Evolutionary conservation across 2,329 filamentous ascomycete species (phyloP).

Genomic region (Epichloe sp.): DNA sequence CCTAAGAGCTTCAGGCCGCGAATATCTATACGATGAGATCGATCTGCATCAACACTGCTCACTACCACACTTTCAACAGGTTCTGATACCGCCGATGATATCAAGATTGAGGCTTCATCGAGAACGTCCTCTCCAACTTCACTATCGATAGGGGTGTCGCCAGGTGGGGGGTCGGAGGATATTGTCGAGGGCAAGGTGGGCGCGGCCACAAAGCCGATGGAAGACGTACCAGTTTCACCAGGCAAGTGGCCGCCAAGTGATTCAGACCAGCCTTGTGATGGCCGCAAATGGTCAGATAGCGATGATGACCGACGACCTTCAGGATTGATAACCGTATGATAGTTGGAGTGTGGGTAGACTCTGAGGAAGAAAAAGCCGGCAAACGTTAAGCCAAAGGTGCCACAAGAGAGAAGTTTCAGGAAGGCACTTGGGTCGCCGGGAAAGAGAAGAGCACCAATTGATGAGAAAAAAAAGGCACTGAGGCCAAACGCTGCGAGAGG

Average conservation of each 20-base stretch:
- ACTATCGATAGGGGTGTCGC: not conserved
- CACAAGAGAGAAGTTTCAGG: slow-evolving; percentile 64
- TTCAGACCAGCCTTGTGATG: not conserved
- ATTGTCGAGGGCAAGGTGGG: not conserved
- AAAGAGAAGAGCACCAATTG: slow-evolving; percentile 62
- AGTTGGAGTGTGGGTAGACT: slow-evolving; percentile 45
- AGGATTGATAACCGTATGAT: slow-evolving; percentile 39
- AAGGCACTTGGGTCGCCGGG: slow-evolving; percentile 74
- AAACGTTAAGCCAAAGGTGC: slow-evolving; percentile 65
- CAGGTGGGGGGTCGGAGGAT: not conserved
- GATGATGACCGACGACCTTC: slow-evolving; percentile 8
- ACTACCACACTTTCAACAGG: slow-evolving; percentile 37
- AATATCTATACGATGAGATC: slow-evolving; percentile 78
- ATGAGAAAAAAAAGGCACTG: slow-evolving; percentile 96
- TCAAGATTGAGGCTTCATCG: slow-evolving; percentile 70
- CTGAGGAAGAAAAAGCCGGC: slow-evolving; percentile 74
- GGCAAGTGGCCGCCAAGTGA: slow-evolving; percentile 18
- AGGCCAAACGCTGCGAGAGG: slow-evolving; percentile 86
- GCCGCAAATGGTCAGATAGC: not conserved
- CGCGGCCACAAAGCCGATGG: slow-evolving; percentile 3
- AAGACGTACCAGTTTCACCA: slow-evolving; percentile 55
- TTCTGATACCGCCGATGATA: slow-evolving; percentile 50
- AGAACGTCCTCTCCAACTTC: slow-evolving; percentile 27
- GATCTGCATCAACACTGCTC: slow-evolving; percentile 55
- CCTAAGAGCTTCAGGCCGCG: slow-evolving; percentile 65